A percentile compares a stretch with the other conserved stretches of the same genome.
These are phyloP conservation scores for Pseudocohnilembus persalinus DNA, from an alignment of 169 alveolate genomes.

Conservation along the genomic window DNA sequence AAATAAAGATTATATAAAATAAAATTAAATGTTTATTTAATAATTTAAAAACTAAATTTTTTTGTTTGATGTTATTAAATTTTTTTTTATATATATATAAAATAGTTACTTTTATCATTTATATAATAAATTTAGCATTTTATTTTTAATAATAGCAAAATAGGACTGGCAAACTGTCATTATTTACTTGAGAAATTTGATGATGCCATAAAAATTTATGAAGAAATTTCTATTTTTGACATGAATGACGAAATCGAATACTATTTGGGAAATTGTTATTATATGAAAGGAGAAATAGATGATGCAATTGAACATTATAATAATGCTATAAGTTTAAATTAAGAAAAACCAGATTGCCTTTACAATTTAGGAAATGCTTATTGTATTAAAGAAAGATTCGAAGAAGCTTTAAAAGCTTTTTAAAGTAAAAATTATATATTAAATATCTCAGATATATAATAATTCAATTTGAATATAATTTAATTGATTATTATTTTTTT, in stretches of 20 bases:
- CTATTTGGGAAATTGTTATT: constrained; percentile 77
- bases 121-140: too few relatives aligned
- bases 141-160: neutral
- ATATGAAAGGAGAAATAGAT: constrained; percentile 61
- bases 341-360: constrained; percentile 66
- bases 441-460: too few relatives aligned
- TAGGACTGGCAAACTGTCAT: constrained; percentile 76
- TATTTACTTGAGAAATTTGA: constrained; percentile 64
- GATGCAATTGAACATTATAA: constrained; percentile 65
- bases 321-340: constrained; percentile 61
- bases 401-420: constrained; percentile 59
- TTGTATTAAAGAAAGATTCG: constrained; percentile 64
- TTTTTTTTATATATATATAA: too few relatives aligned
- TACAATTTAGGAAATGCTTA: constrained; percentile 77
- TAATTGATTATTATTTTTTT: too few relatives aligned
- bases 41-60: too few relatives aligned
- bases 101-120: too few relatives aligned
- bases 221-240: constrained; percentile 65
- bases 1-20: too few relatives aligned
- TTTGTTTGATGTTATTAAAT: too few relatives aligned
- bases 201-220: constrained; percentile 59
- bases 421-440: too few relatives aligned
- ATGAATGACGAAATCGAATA: constrained; percentile 72
- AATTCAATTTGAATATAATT: neutral
- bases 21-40: too few relatives aligned